Conservation (phyloP, 1,284 basidiomycete species). For the Trametes hirsuta region DNA sequence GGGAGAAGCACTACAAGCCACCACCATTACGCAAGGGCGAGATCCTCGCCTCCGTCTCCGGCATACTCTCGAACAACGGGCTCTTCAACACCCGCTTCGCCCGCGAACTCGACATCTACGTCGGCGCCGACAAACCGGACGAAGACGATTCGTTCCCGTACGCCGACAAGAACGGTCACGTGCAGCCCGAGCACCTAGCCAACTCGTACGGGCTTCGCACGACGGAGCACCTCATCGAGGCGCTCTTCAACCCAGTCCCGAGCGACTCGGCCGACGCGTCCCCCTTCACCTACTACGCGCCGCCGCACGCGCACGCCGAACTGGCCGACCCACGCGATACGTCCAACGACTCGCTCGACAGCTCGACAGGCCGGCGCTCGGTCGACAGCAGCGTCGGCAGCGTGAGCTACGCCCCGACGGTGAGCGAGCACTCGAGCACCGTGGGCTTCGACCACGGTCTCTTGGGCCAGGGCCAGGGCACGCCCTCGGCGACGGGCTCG, state of each 20-base stretch:
- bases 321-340: slow-evolving; percentile 7
- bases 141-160: slow-evolving; percentile 21
- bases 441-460: slow-evolving; percentile 14
- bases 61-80: slow-evolving; percentile 58
- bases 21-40: slow-evolving; percentile 72
- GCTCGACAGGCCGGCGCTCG: slow-evolving; percentile 22
- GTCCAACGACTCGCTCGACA: slow-evolving; percentile 10
- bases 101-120: slow-evolving; percentile 50
- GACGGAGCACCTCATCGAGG: slow-evolving; percentile 74
- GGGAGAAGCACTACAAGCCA: slow-evolving; percentile 60
- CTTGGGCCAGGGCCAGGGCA: neutral
- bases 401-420: slow-evolving; percentile 20
- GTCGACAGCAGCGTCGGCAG: slow-evolving; percentile 31
- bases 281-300: slow-evolving; percentile 62
- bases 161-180: slow-evolving; percentile 26
- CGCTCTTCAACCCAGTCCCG: slow-evolving; percentile 71
- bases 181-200: slow-evolving; percentile 53
- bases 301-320: slow-evolving; percentile 18
- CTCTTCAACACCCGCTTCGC: slow-evolving; percentile 53
- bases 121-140: slow-evolving; percentile 24
- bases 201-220: slow-evolving; percentile 57
- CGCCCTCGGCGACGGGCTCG: neutral
- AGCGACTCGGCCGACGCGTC: slow-evolving; percentile 47
- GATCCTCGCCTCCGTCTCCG: slow-evolving; percentile 67
- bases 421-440: slow-evolving; percentile 17